phyloP scores from a whole-genome alignment of 306 rosid species.

The Citrullus colocynthis region DNA sequence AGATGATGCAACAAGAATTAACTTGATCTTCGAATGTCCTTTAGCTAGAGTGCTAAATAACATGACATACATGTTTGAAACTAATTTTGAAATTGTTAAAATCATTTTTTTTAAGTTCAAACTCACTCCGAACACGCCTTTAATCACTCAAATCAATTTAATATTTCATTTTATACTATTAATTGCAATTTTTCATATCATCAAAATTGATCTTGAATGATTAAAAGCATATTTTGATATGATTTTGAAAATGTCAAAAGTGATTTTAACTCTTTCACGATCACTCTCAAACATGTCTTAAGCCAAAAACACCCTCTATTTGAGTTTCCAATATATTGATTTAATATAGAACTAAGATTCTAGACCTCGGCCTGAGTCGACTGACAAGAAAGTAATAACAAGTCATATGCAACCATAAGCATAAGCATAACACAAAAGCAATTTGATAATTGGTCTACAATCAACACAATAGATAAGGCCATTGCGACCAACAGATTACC shows the following conservation, averaged over 20 bases:
- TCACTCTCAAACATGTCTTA: neutral
- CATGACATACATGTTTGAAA: neutral
- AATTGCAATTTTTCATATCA: no score
- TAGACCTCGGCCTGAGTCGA: neutral
- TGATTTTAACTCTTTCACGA: no score
- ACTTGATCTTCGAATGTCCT: neutral
- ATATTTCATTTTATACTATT: no score
- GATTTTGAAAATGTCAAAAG: no score
- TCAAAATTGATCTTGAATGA: no score
- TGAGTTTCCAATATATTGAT: neutral
- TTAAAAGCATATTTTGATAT: no score
- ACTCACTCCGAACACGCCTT: no score
- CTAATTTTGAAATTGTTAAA: no score
- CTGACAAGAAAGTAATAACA: neutral
- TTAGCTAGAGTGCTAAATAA: neutral
- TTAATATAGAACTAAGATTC: neutral
- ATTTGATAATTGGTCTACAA: neutral
- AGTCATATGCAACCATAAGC: neutral
- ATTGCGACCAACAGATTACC: slow-evolving; percentile 28
- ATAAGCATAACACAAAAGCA: neutral
- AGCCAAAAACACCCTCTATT: neutral
- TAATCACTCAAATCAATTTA: no score
- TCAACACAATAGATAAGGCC: neutral
- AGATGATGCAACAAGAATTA: neutral
- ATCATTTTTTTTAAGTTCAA: no score